Conservation (phyloP, 2,329 filamentous ascomycete genomes). For the Paecilomyces sp. region DNA sequence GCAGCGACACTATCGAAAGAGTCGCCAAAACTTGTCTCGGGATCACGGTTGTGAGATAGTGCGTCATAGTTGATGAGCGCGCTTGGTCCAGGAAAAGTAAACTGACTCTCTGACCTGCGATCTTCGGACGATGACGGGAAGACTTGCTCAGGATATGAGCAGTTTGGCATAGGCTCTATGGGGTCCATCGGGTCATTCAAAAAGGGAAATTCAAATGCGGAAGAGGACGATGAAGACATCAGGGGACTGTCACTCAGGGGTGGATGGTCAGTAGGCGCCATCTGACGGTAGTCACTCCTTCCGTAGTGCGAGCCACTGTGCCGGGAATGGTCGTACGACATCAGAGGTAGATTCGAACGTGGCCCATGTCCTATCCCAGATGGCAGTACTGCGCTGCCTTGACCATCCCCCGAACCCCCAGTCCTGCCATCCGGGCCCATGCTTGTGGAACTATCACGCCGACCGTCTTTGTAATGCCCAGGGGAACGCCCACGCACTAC, state of each 20-base stretch:
- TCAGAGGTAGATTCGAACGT: slow-evolving; percentile 24
- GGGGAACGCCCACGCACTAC: slow-evolving; percentile 81
- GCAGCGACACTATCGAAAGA: slow-evolving; percentile 24
- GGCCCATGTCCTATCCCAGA: slow-evolving; percentile 21
- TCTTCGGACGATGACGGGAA: slow-evolving; percentile 16
- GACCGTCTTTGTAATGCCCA: slow-evolving; percentile 68
- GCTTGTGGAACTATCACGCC: slow-evolving; percentile 62
- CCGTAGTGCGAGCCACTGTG: slow-evolving; percentile 24
- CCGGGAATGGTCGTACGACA: slow-evolving; percentile 27
- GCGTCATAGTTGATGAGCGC: slow-evolving; percentile 19
- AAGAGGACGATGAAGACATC: slow-evolving; percentile 33
- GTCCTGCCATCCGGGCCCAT: slow-evolving; percentile 61
- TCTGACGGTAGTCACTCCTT: slow-evolving; percentile 28
- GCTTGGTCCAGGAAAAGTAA: slow-evolving; percentile 15
- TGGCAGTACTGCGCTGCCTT: slow-evolving; percentile 19
- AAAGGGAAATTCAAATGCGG: slow-evolving; percentile 29
- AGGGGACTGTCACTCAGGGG: slow-evolving; percentile 31
- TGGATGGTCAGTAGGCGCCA: slow-evolving; percentile 27
- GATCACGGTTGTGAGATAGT: slow-evolving; percentile 16
- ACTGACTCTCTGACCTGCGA: slow-evolving; percentile 4
- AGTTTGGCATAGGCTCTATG: slow-evolving; percentile 30
- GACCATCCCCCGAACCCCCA: slow-evolving; percentile 33
- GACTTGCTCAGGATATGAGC: slow-evolving; percentile 25
- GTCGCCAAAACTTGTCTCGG: slow-evolving; percentile 18
- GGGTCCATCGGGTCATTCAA: slow-evolving; percentile 32